Evolutionary conservation across 2,329 filamentous ascomycete species (phyloP).

Genomic region (Xenoacremonium recifei): DNA sequence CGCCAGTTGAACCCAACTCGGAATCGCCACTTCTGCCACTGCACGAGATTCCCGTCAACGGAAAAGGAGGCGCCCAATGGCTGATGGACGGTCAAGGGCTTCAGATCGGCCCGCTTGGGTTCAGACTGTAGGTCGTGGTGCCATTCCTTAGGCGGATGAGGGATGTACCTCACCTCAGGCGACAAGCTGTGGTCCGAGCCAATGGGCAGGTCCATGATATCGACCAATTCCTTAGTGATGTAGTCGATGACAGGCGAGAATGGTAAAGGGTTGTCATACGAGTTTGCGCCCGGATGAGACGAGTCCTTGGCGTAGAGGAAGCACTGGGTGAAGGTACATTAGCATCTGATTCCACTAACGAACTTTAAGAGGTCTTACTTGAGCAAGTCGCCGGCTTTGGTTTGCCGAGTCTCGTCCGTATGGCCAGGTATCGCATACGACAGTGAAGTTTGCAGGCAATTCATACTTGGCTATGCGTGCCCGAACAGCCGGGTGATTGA

Average conservation of each 20-base stretch:
- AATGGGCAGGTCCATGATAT: slow-evolving; percentile 4
- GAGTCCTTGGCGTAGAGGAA: slow-evolving; percentile 8
- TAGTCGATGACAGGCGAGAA: slow-evolving; percentile 10
- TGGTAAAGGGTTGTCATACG: slow-evolving; percentile 1
- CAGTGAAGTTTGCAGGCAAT: slow-evolving; percentile 3
- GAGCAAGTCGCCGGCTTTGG: slow-evolving; percentile 4
- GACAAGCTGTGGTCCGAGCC: background rate
- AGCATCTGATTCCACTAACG: background rate
- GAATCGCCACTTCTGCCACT: slow-evolving; percentile 53
- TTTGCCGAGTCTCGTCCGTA: slow-evolving; percentile 6
- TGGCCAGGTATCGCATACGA: slow-evolving; percentile 11
- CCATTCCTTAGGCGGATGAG: background rate
- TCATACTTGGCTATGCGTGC: slow-evolving; percentile 7
- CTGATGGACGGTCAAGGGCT: slow-evolving; percentile 7
- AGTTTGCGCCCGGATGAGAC: slow-evolving; percentile 3
- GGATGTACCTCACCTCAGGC: slow-evolving; percentile 2
- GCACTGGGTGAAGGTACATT: slow-evolving; percentile 1
- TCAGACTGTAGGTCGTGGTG: slow-evolving; percentile 3
- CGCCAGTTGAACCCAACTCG: slow-evolving; percentile 63
- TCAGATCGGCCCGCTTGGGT: slow-evolving; percentile 5
- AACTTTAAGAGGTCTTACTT: background rate
- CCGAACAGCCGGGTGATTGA: slow-evolving; percentile 7
- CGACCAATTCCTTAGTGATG: slow-evolving; percentile 8
- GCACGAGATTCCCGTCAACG: slow-evolving; percentile 21
- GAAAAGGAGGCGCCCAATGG: slow-evolving; percentile 6